Conservation (phyloP, 345 rosid species). For the Erucastrum elatum region DNA sequence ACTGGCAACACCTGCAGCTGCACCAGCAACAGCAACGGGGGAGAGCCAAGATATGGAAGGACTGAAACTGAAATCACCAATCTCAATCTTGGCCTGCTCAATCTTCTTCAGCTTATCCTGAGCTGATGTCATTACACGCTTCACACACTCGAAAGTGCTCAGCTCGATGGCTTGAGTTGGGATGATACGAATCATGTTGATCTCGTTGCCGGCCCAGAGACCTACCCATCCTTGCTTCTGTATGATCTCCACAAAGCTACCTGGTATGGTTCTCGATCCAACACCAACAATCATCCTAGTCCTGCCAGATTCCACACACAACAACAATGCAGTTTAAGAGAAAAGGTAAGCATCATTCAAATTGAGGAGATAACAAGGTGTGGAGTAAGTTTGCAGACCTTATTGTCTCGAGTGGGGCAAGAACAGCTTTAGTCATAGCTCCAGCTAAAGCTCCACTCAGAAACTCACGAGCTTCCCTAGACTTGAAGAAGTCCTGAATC, state of each 20-base stretch:
- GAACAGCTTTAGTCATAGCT: constrained; percentile 96
- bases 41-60: constrained; percentile 82
- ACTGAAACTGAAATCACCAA: constrained; percentile 61
- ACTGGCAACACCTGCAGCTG: constrained; percentile 90
- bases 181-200: constrained; percentile 86
- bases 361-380: background rate
- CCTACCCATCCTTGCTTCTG: constrained; percentile 98
- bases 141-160: constrained; percentile 86
- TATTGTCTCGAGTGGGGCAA: constrained; percentile 98
- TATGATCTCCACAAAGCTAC: constrained; percentile 82
- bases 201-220: constrained; percentile 96
- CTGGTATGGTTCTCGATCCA: constrained; percentile 82
- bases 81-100: constrained; percentile 57
- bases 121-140: constrained; percentile 73
- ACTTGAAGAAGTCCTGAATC: constrained; percentile 61
- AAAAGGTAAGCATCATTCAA: background rate
- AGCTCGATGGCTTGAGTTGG: constrained; percentile 99
- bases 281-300: constrained; percentile 99
- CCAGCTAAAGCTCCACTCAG: constrained; percentile 98
- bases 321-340: background rate
- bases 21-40: constrained; percentile 94
- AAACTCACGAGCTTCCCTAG: constrained; percentile 89
- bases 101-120: constrained; percentile 65
- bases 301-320: constrained; percentile 48
- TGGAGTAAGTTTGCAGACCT: constrained; percentile 46